Evolutionary conservation across 305 asterid genomes (phyloP).

Genomic region (Fraxinus paxiana): DNA sequence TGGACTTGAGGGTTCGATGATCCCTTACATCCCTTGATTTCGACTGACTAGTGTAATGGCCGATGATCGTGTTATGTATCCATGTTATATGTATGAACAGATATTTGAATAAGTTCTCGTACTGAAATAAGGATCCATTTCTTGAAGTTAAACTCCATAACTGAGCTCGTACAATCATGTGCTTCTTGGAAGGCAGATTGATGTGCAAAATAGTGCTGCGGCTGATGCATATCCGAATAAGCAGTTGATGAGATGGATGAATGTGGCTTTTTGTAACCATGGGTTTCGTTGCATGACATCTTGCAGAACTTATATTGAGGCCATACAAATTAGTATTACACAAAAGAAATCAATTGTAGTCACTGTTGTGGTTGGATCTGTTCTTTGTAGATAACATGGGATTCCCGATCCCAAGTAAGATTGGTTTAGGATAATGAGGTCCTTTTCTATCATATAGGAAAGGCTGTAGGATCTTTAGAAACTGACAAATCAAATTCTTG

Average conservation of each 20-base stretch:
- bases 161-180: not conserved
- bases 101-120: not conserved
- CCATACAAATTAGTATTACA: not conserved
- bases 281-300: not conserved
- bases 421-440: not conserved
- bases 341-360: not conserved
- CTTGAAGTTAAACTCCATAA: not conserved
- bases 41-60: not conserved
- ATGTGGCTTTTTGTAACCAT: not conserved
- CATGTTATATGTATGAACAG: not conserved
- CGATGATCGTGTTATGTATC: not conserved
- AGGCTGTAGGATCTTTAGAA: not conserved
- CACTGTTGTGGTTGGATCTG: not conserved
- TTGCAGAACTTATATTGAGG: not conserved
- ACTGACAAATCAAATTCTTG: not conserved
- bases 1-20: not conserved
- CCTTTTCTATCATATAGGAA: not conserved
- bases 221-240: not conserved
- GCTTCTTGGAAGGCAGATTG: not conserved
- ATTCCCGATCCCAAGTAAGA: not conserved
- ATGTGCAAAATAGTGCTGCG: not conserved
- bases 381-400: not conserved
- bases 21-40: not conserved
- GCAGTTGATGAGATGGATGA: not conserved
- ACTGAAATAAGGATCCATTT: not conserved